Base-by-base conservation (phyloP, 345 rosid species). In the Lepidium africanum region DNA sequence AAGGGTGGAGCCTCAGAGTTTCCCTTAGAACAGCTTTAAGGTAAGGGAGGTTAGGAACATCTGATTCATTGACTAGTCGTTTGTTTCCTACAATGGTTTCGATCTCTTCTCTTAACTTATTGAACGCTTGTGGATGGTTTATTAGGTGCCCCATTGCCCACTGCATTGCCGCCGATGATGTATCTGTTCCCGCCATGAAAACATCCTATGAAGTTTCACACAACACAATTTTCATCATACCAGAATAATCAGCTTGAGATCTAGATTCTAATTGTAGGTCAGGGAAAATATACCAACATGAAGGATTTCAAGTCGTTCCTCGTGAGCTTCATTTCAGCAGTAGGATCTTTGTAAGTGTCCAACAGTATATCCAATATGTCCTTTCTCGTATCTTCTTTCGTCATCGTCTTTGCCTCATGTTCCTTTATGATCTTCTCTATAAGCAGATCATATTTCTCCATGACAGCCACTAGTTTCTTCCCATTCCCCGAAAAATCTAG, bases 401-500 rank as follows among this genome's bases (percentile, higher is more conserved):
- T 55, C 49, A 40, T 19, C 15, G 45, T 47, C 3, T 67, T 70
- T 72, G 76, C 83, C 68, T 86, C 84, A 72, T 81, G 87, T 59
- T 86, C 84, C 71, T 76, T 68, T 47, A 90, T 79, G 52, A 90
- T 63, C 75, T 53, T 74, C 76, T 87, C 90, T 63, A 86, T 54
- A 5, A 86, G 49, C 66, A 55, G 14, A 32, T 87, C 92, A 59
- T 65, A 87, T 53, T 75, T 74, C 70, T 69, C 52, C 67, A 79
- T 65, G 0, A 80, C 84, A 10, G 79, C 76, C 53, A 62, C 65
- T 10, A 87, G 69, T 72, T 69, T 82, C 81, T 74, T 73, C 23
- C 90, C 88, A 9, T 79, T 83, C 35, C 94, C 84, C 0, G 86
- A 87, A 64, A 84, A 73, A 49, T 87, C 92, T 45, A 87, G 36